Conservation (phyloP, 192 early-diverging fungal species). For the Backusella westeae region DNA sequence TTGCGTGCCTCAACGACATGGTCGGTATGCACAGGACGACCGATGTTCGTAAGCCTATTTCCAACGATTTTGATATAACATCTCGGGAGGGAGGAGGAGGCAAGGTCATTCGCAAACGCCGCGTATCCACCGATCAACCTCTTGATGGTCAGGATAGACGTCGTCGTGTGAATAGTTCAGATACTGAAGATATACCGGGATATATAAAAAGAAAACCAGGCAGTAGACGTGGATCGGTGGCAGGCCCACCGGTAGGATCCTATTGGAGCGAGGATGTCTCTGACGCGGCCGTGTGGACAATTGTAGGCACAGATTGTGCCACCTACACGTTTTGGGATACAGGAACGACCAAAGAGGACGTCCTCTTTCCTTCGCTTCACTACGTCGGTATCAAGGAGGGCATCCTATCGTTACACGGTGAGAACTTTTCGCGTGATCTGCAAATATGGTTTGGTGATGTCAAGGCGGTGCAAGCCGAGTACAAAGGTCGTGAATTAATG, state of each 20-base stretch:
- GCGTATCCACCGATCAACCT: conserved; percentile 28
- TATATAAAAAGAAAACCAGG: conserved; percentile 26
- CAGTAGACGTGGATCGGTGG: conserved; percentile 1
- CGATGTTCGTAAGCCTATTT: conserved; percentile 48
- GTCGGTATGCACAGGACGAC: conserved; percentile 68
- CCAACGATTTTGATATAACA: background rate
- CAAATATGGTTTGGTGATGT: conserved; percentile 71
- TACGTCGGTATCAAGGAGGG: conserved; percentile 22
- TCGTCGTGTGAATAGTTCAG: conserved; percentile 55
- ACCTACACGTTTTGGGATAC: conserved; percentile 28
- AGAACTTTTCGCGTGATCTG: conserved; percentile 70
- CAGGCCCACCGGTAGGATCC: conserved; percentile 37
- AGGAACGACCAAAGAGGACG: conserved; percentile 12
- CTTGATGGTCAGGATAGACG: conserved; percentile 30
- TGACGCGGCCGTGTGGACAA: conserved; percentile 92
- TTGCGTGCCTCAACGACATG: conserved; percentile 75
- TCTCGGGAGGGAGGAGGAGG: conserved; percentile 25
- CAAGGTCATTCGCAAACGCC: conserved; percentile 33
- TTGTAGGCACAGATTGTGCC: conserved; percentile 75
- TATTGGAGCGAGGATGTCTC: conserved; percentile 79
- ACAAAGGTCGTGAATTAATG: conserved; percentile 44
- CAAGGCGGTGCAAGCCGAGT: conserved; percentile 48
- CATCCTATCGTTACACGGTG: conserved; percentile 60
- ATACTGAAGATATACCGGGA: conserved; percentile 20
- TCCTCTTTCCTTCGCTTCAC: conserved; percentile 37